Base-by-base conservation (phyloP, 345 rosid species). In the Salix arbutifolia region DNA sequence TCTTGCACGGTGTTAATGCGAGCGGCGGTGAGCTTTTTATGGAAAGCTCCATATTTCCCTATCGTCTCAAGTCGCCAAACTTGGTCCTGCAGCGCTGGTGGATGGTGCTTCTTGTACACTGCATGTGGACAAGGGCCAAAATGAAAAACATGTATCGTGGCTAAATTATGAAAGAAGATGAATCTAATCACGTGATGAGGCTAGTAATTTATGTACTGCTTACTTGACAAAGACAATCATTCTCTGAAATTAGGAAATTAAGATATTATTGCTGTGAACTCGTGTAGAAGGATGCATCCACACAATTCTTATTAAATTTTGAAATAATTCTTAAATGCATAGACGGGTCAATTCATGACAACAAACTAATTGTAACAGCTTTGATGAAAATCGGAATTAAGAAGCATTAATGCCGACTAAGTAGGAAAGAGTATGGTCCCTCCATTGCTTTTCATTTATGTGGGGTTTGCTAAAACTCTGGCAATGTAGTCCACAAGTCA, bases 51-150 rank as follows among this genome's bases (percentile, higher is more conserved):
- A 50, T 83, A 95, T 86, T 92, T 94, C 26, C 95, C 95, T 33
- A 94, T 91, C 85, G 89, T 94, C 86, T 89, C 88, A 9, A 92
- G 92, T 46, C 98, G 90, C 97, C 98, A 92, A 37, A 94, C 97
- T 46, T 94, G 90, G 75, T 94, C 98, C 4, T 81, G 84, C 56
- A 94, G 75, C 86, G 72, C 78, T 67, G 98, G 98, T 26, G 98
- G 98, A 80, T 90, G 82, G 81, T 94, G 95, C 81, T 94, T 94
- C 94, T 89, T 92, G 90, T 94, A 94, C 85, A 91, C 98, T 92
- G 73, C 78, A 77, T 23, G 35, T 3, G 61, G 18, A 31, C 13
- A 35, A 11, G 62, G 6, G 23, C 64, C 25, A 6, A 60, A 8
- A 60, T 2, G 26, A 64, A 25, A 30, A 13, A 64, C 1, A 64